Conservation (phyloP, 192 early-diverging fungal species). For the Entomortierella lignicola region DNA sequence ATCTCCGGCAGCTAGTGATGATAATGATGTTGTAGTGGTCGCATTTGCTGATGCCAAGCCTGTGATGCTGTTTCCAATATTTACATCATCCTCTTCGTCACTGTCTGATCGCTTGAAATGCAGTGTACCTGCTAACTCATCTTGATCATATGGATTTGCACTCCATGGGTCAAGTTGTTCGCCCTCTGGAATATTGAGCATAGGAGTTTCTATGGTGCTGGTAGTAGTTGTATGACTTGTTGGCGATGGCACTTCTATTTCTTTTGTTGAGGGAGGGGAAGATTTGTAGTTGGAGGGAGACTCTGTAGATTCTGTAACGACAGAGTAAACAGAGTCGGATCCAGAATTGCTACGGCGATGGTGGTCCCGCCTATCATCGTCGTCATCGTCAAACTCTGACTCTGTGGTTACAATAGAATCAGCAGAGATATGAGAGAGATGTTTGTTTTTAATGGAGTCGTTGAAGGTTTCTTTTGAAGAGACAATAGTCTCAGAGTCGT, state of each 20-base stretch:
- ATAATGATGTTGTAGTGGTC: constrained; percentile 2
- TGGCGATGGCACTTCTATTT: neutral
- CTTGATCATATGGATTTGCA: constrained; percentile 51
- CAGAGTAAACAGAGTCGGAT: constrained; percentile 50
- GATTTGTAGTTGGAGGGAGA: constrained; percentile 20
- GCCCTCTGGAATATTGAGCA: constrained; percentile 11
- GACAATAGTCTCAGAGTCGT: constrained; percentile 24
- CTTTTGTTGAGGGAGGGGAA: neutral
- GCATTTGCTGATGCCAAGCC: constrained; percentile 29
- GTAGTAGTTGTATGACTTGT: neutral
- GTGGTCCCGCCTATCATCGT: constrained; percentile 21
- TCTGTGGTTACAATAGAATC: constrained; percentile 43
- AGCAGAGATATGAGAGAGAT: constrained; percentile 48
- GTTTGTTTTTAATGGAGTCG: constrained; percentile 22
- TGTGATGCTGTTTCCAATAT: constrained; percentile 26
- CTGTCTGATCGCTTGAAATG: constrained; percentile 23
- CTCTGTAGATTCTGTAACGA: constrained; percentile 49
- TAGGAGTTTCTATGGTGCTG: neutral
- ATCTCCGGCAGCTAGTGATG: neutral
- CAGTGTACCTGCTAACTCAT: constrained; percentile 32
- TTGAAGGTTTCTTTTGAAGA: constrained; percentile 4
- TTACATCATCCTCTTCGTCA: constrained; percentile 19
- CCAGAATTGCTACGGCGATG: constrained; percentile 39
- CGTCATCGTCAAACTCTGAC: constrained; percentile 47
- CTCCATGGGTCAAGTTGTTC: constrained; percentile 52